Conservation (phyloP, 2,329 filamentous ascomycete genomes). For the Curvularia hawaiiensis region DNA sequence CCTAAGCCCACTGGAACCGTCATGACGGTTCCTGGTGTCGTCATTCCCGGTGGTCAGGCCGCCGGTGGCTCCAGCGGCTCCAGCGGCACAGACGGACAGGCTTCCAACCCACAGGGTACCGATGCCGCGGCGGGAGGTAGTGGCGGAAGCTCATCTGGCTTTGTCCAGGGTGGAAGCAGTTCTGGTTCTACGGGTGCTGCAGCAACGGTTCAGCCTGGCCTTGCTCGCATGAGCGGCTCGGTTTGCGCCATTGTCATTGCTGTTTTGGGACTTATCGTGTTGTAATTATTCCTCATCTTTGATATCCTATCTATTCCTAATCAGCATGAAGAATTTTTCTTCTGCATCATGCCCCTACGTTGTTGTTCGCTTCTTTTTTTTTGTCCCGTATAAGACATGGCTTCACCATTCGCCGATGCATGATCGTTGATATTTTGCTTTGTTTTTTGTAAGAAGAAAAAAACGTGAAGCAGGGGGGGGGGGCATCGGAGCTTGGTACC, state of each 20-base stretch:
- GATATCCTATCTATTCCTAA: neutral
- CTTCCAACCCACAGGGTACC: slow-evolving; percentile 1
- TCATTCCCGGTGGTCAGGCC: slow-evolving; percentile 56
- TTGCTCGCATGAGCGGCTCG: neutral
- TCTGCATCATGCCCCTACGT: neutral
- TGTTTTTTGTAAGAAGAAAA: neutral
- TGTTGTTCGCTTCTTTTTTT: neutral
- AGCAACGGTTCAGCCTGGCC: neutral
- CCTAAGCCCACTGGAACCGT: slow-evolving; percentile 37
- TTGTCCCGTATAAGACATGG: neutral
- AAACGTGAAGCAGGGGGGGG: neutral
- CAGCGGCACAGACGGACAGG: neutral
- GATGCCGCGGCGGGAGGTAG: slow-evolving; percentile 4
- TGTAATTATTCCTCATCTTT: neutral
- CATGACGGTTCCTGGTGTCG: slow-evolving; percentile 62
- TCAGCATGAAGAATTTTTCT: neutral
- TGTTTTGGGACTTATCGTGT: slow-evolving; percentile 1
- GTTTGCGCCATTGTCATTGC: slow-evolving; percentile 4
- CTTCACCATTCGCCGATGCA: neutral
- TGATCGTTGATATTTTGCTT: neutral
- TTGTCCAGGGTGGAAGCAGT: slow-evolving; percentile 1
- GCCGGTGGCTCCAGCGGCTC: slow-evolving; percentile 22
- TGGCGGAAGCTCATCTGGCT: neutral
- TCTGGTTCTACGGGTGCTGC: neutral
- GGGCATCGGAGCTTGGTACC: neutral